A percentile compares a stretch with the other conserved stretches of the same genome.
These are phyloP conservation scores for Nigrospora oryzae DNA, from an alignment of 2,329 filamentous ascomycete genomes.

Conservation along the genomic window DNA sequence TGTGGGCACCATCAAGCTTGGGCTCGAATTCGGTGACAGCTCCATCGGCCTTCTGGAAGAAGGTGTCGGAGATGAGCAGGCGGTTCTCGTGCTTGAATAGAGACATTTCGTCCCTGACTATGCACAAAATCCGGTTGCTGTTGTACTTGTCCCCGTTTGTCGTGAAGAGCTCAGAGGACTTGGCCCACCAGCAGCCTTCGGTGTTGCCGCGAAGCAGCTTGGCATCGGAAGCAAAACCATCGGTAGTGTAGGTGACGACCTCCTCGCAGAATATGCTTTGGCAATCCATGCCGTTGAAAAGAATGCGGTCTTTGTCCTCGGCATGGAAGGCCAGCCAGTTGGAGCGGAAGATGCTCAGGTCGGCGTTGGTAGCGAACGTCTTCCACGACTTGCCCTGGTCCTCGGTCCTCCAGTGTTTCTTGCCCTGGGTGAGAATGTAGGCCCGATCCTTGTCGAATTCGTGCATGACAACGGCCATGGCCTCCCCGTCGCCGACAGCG, in stretches of 20 bases:
- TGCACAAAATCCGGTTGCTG: conserved; percentile 68
- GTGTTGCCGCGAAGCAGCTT: conserved; percentile 60
- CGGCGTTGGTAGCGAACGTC: conserved; percentile 56
- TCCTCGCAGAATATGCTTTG: conserved; percentile 55
- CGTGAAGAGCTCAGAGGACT: conserved; percentile 64
- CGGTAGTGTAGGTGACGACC: conserved; percentile 64
- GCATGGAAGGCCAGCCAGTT: conserved; percentile 70
- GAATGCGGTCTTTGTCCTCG: conserved; percentile 71
- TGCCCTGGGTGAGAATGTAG: conserved; percentile 64
- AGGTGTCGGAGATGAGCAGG: conserved; percentile 74
- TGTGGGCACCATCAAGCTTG: conserved; percentile 62
- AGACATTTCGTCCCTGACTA: conserved; percentile 66
- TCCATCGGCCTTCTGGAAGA: conserved; percentile 52
- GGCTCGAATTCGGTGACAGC: conserved; percentile 62
- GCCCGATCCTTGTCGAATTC: conserved; percentile 71
- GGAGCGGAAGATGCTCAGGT: conserved; percentile 44
- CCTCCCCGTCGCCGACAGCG: conserved; percentile 54
- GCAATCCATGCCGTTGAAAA: conserved; percentile 73
- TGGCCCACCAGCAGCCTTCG: conserved; percentile 81
- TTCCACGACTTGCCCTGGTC: conserved; percentile 79
- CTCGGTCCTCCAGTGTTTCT: conserved; percentile 72
- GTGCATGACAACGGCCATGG: conserved; percentile 63
- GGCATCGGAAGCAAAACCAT: conserved; percentile 68
- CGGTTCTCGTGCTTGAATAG: conserved; percentile 66
- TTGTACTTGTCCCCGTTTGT: conserved; percentile 59